phyloP scores from a whole-genome alignment of 1,284 basidiomycete genomes.

The Rhizoctonia solani region DNA sequence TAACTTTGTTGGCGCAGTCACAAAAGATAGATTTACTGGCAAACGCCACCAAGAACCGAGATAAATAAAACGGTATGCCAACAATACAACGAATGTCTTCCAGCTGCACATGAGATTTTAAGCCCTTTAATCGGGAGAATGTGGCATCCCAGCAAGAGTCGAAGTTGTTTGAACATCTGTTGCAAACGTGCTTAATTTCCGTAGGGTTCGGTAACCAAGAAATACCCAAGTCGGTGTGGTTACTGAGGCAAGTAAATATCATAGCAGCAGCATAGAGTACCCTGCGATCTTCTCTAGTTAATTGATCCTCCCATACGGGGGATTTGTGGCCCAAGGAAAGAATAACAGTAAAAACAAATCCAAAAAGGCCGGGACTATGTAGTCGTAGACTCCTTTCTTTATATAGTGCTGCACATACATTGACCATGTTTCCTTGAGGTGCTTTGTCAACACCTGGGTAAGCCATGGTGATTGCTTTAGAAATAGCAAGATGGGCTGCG shows the following conservation, averaged over 20 bases:
- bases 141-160: not conserved
- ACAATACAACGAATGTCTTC: constrained; percentile 1
- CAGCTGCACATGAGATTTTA: not conserved
- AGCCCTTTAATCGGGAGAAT: not conserved
- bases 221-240: not conserved
- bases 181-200: not conserved
- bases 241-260: not conserved
- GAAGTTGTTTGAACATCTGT: not conserved
- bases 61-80: not conserved
- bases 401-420: not conserved
- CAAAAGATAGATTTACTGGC: not conserved
- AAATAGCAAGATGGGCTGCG: not conserved
- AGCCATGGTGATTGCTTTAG: not conserved
- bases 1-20: not conserved
- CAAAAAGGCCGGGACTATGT: not conserved
- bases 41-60: too few relatives aligned
- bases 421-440: not conserved
- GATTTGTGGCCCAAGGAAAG: constrained; percentile 1
- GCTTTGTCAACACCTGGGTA: not conserved
- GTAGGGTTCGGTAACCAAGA: not conserved
- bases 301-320: not conserved
- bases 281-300: constrained; percentile 1
- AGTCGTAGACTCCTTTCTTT: not conserved
- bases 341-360: not conserved
- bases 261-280: constrained; percentile 1